These are phyloP conservation scores for Neurospora africana DNA, from an alignment of 495 filamentous ascomycete genomes.

Conservation along the genomic window DNA sequence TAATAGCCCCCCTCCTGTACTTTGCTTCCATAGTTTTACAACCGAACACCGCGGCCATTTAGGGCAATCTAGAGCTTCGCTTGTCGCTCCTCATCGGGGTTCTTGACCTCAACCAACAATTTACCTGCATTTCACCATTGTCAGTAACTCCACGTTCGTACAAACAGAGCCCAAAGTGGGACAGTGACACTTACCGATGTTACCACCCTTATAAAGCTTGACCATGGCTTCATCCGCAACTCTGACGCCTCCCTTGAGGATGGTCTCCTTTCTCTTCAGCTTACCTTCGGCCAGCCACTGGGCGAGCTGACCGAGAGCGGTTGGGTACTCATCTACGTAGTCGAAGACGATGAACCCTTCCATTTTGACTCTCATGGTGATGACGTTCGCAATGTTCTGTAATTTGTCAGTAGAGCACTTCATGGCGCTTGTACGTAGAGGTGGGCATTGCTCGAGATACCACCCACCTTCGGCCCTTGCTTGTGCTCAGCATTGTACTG, in stretches of 20 bases:
- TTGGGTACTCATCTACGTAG: slow-evolving; percentile 27
- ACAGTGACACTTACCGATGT: slow-evolving; percentile 35
- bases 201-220: slow-evolving; percentile 44
- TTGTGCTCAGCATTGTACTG: slow-evolving; percentile 31
- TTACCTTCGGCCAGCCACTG: slow-evolving; percentile 45
- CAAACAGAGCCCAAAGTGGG: background rate
- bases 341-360: slow-evolving; percentile 57
- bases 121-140: slow-evolving; percentile 13
- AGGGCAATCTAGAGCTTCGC: background rate
- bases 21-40: background rate
- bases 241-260: slow-evolving; percentile 43
- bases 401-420: background rate
- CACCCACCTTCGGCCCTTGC: slow-evolving; percentile 16
- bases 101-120: slow-evolving; percentile 23
- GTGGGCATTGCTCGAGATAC: background rate
- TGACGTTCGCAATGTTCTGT: slow-evolving; percentile 23
- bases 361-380: slow-evolving; percentile 34
- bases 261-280: slow-evolving; percentile 44
- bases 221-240: slow-evolving; percentile 39
- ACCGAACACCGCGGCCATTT: background rate
- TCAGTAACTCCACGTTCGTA: background rate
- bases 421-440: background rate
- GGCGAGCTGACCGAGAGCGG: slow-evolving; percentile 36
- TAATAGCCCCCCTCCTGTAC: background rate
- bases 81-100: slow-evolving; percentile 6